These are phyloP conservation scores for Pseudozyma tsukubaensis DNA, from an alignment of 1,284 basidiomycete genomes.

Conservation along the genomic window DNA sequence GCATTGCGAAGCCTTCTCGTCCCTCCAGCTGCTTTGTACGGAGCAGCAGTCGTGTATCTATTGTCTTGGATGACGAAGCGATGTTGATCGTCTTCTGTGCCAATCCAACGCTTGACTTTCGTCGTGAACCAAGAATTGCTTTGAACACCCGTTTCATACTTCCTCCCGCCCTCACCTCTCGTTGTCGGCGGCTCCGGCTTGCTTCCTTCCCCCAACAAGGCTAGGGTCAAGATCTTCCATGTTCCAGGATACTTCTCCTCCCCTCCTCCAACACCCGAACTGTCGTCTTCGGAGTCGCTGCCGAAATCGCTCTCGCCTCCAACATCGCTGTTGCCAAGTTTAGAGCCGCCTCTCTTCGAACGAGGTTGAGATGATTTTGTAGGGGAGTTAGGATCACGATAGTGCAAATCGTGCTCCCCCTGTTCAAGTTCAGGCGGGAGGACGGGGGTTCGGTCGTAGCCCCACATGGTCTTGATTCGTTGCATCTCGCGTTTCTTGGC, in stretches of 20 bases:
- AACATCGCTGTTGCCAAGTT: background rate
- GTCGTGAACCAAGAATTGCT: slow-evolving; percentile 37
- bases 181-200: slow-evolving; percentile 23
- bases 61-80: slow-evolving; percentile 2
- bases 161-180: slow-evolving; percentile 20
- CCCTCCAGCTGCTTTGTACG: slow-evolving; percentile 6
- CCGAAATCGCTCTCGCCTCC: slow-evolving; percentile 27
- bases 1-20: slow-evolving; percentile 4
- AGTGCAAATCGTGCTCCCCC: slow-evolving; percentile 33
- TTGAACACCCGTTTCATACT: slow-evolving; percentile 36
- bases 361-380: too few species aligned
- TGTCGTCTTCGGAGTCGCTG: slow-evolving; percentile 20
- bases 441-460: slow-evolving; percentile 28
- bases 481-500: slow-evolving; percentile 41
- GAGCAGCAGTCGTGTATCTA: slow-evolving; percentile 8
- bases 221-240: slow-evolving; percentile 29
- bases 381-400: slow-evolving; percentile 12
- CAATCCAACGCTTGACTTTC: slow-evolving; percentile 34
- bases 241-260: slow-evolving; percentile 40
- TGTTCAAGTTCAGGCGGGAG: slow-evolving; percentile 23
- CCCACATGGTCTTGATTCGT: slow-evolving; percentile 46
- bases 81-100: slow-evolving; percentile 8
- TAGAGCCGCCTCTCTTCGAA: too few species aligned
- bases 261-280: slow-evolving; percentile 4
- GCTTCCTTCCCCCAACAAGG: slow-evolving; percentile 31